Base-by-base conservation (phyloP, 78 protist genomes). In the Dictyostelium purpureum region DNA sequence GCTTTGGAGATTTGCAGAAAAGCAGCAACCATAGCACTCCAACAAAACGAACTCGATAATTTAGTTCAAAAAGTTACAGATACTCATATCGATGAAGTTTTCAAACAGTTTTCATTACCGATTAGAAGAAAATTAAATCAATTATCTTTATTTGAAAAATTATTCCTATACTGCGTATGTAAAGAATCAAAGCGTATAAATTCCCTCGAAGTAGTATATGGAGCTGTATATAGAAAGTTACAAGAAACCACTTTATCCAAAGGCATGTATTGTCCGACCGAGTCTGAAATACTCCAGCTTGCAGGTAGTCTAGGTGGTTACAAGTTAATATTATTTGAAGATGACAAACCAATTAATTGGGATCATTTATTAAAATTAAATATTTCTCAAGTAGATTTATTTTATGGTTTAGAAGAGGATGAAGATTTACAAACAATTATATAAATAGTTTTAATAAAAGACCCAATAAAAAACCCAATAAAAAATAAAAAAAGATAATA, bases 1-100 rank as follows among this genome's bases (percentile, higher is more conserved):
- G 94, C 94, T 0, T 65, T 90, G 57, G 94, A 90, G 12, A 79
- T 90, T n/a, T 90, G 94, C 56, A 63, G 94, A 51, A 37, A 56
- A 4, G 88, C 92, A 6, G 66, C 92, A 18, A 28, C 54, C 18
- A 43, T 56, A 5, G 92, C 92, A 4, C 61, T 73, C 52, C 9
- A 73, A 6, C 31, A 18, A 61, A 63, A 33, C 26, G 14, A 57
- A 26, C 1, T 26, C 26, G 26, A 9, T 59, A 35, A 38, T n/a
- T 10, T 4, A 65, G 11, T 40, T 28, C 11, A 40, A 69, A 19
- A 24, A 5, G 71, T 85, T 1, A 61, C 70, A 19, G 75, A 24
- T 6, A 42, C 40, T 24, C 92, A 85, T 43, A 85, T 85, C 45
- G 92, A 85, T 31, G 33, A 56, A 1, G 92, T 85, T 2, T 38